phyloP scores from a whole-genome alignment of 2,329 filamentous ascomycete species.

The Endothia cerciana region DNA sequence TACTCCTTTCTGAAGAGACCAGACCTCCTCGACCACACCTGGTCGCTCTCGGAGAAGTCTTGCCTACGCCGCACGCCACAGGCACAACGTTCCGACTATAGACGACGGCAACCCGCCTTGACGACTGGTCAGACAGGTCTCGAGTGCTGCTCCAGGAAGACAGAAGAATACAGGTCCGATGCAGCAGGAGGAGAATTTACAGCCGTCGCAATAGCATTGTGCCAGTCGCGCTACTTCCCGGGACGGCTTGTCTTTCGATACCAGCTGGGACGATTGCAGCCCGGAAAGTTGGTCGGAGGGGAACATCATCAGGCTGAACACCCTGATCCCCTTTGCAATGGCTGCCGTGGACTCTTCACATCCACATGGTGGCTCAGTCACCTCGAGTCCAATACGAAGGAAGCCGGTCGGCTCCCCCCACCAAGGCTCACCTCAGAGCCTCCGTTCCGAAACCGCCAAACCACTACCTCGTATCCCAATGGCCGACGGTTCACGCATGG shows the following conservation, averaged over 20 bases:
- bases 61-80: neutral
- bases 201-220: conserved; percentile 29
- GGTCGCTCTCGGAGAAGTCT: conserved; percentile 1
- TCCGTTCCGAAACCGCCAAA: conserved; percentile 39
- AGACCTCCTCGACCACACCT: conserved; percentile 14
- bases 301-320: conserved; percentile 21
- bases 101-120: conserved; percentile 4
- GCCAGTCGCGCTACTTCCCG: conserved; percentile 22
- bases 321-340: conserved; percentile 35
- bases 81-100: conserved; percentile 2
- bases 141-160: neutral
- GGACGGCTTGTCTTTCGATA: conserved; percentile 28
- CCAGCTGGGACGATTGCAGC: conserved; percentile 21
- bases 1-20: conserved; percentile 8
- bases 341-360: conserved; percentile 38
- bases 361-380: conserved; percentile 33
- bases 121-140: neutral
- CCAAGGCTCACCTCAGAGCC: conserved; percentile 40
- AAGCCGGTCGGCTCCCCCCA: conserved; percentile 43
- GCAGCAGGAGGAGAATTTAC: conserved; percentile 22
- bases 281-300: conserved; percentile 15
- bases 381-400: conserved; percentile 36
- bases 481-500: conserved; percentile 49
- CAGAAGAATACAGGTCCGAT: conserved; percentile 17
- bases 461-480: conserved; percentile 36